Evolutionary conservation across 2,329 filamentous ascomycete genomes (phyloP).

Genomic region (Talaromyces sp.): DNA sequence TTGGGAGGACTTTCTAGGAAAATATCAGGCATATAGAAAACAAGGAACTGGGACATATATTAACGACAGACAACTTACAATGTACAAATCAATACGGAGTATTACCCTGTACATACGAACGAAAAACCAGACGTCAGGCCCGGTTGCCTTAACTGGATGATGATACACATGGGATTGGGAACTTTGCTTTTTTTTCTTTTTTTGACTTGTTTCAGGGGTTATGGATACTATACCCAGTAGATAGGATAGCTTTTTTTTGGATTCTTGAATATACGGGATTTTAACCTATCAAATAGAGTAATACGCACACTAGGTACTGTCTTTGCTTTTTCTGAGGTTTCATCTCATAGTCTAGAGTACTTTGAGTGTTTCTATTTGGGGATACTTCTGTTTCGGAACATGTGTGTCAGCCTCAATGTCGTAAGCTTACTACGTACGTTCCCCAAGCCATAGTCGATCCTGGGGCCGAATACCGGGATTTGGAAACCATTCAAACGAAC

Average conservation of each 20-base stretch:
- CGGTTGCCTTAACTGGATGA: conserved; percentile 10
- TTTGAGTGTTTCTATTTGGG: neutral
- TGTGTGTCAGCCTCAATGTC: neutral
- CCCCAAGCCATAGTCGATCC: neutral
- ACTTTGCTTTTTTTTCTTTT: neutral
- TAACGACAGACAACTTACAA: neutral
- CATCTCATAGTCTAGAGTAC: neutral
- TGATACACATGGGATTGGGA: conserved; percentile 7
- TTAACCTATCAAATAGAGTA: neutral
- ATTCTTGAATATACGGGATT: neutral
- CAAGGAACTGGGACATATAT: conserved; percentile 1
- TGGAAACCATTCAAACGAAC: too few species aligned
- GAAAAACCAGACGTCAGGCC: conserved; percentile 7
- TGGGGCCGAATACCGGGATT: neutral
- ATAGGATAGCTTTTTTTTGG: neutral
- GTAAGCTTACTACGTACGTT: neutral
- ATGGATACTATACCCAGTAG: conserved; percentile 8
- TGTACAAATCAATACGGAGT: neutral
- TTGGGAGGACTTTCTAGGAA: conserved; percentile 1
- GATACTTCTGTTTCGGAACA: neutral
- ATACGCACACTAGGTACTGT: neutral
- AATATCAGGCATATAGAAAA: neutral
- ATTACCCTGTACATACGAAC: neutral
- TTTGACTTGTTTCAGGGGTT: neutral
- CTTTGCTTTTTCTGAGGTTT: neutral